phyloP scores from a whole-genome alignment of 2,329 filamentous ascomycete species.

The Pestalotiopsis sp. region DNA sequence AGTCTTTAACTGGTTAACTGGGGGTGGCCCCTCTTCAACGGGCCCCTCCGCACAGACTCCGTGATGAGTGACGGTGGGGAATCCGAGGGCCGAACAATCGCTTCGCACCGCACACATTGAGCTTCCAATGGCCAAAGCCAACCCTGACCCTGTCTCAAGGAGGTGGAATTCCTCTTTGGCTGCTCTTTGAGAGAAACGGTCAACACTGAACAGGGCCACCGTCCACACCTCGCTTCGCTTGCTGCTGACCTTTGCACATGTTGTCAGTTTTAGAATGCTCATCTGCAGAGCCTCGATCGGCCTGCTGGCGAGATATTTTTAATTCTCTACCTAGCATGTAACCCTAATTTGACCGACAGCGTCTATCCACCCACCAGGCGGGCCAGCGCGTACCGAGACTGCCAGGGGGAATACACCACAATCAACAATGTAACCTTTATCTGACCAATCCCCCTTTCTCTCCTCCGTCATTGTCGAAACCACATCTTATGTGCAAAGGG shows the following conservation, averaged over 20 bases:
- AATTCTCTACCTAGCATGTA: neutral
- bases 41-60: neutral
- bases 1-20: neutral
- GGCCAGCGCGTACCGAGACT: slow-evolving; percentile 1
- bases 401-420: neutral
- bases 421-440: neutral
- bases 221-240: neutral
- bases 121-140: neutral
- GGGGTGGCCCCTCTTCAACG: neutral
- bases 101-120: neutral
- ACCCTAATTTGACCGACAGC: neutral
- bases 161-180: neutral
- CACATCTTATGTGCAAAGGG: neutral
- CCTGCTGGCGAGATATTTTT: slow-evolving; percentile 3
- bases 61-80: neutral
- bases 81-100: neutral
- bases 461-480: neutral
- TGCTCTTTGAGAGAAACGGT: neutral
- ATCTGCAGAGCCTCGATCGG: neutral
- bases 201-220: neutral
- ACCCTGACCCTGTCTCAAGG: slow-evolving; percentile 5
- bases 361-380: neutral
- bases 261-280: slow-evolving; percentile 2
- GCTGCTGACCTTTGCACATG: neutral
- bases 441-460: neutral